Conservation (phyloP, 805 yeast species). For the Saturnispora besseyi region DNA sequence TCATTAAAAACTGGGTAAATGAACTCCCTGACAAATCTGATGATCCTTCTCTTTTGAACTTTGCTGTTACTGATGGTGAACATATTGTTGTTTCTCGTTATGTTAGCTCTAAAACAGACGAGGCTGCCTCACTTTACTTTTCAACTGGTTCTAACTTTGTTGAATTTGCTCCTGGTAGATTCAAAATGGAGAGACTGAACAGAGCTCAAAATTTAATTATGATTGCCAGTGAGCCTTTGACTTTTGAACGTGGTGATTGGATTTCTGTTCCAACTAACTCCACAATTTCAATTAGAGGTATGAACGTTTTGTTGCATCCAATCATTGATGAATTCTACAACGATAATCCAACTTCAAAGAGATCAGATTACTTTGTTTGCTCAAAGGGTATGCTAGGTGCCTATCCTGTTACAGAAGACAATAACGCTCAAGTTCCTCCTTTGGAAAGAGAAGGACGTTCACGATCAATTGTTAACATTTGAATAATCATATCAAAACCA, state of each 20-base stretch:
- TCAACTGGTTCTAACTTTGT: constrained; percentile 88
- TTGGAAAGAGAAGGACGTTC: constrained; percentile 62
- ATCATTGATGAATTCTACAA: constrained; percentile 84
- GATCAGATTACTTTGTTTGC: constrained; percentile 78
- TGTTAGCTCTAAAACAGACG: constrained; percentile 81
- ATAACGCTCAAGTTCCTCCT: constrained; percentile 59
- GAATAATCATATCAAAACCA: background rate
- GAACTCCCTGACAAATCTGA: constrained; percentile 33
- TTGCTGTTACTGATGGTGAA: constrained; percentile 92
- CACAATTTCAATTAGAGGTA: constrained; percentile 67
- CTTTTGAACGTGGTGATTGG: constrained; percentile 97
- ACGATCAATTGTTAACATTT: constrained; percentile 11
- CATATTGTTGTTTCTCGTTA: constrained; percentile 82
- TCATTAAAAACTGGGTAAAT: constrained; percentile 71
- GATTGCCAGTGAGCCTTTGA: constrained; percentile 90
- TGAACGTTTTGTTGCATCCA: constrained; percentile 86
- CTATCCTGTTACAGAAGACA: constrained; percentile 53
- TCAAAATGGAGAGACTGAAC: constrained; percentile 88
- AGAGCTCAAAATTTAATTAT: constrained; percentile 91
- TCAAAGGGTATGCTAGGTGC: constrained; percentile 91
- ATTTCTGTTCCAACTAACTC: constrained; percentile 94
- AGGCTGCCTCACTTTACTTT: constrained; percentile 93
- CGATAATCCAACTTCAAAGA: constrained; percentile 51
- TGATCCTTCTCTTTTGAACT: constrained; percentile 82
- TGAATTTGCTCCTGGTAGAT: constrained; percentile 86